Evolutionary conservation across 176 grass and related monocot species (phyloP).

Genomic region (Oryza glumipatula): DNA sequence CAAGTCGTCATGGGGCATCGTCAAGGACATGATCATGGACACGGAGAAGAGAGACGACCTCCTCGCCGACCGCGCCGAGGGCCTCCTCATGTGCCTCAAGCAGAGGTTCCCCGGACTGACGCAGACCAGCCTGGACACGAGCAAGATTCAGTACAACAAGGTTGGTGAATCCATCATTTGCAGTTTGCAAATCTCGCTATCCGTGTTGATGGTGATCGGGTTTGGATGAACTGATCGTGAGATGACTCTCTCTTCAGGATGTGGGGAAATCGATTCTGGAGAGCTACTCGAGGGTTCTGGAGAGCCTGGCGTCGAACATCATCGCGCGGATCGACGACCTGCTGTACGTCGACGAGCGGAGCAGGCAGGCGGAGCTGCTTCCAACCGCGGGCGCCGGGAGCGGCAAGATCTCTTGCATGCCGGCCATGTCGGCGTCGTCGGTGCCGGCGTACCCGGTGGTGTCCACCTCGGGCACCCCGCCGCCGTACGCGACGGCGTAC

Average conservation of each 20-base stretch:
- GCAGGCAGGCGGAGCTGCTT: conserved; percentile 45
- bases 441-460: conserved; percentile 27
- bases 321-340: conserved; percentile 75
- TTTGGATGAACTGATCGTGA: not conserved
- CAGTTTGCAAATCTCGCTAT: not conserved
- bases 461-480: conserved; percentile 66
- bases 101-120: conserved; percentile 78
- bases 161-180: not conserved
- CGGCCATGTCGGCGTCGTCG: not conserved
- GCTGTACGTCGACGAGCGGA: conserved; percentile 58
- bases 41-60: conserved; percentile 57
- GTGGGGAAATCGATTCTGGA: conserved; percentile 80
- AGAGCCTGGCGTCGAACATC: conserved; percentile 82
- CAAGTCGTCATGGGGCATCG: conserved; percentile 63
- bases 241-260: conserved; percentile 48
- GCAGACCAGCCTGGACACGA: conserved; percentile 70
- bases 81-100: conserved; percentile 66
- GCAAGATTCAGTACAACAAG: conserved; percentile 89
- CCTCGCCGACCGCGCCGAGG: conserved; percentile 70
- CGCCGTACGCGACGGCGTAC: conserved; percentile 50
- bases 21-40: conserved; percentile 76
- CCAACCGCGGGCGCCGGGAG: not conserved
- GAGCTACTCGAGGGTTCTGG: conserved; percentile 79
- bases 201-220: not conserved
- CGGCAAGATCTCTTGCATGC: conserved; percentile 24